Evolutionary conservation across 768 basidiomycete species (phyloP), one percentile per base, ranked within the genome.

Genomic region (Termitomyces sp.): DNA sequence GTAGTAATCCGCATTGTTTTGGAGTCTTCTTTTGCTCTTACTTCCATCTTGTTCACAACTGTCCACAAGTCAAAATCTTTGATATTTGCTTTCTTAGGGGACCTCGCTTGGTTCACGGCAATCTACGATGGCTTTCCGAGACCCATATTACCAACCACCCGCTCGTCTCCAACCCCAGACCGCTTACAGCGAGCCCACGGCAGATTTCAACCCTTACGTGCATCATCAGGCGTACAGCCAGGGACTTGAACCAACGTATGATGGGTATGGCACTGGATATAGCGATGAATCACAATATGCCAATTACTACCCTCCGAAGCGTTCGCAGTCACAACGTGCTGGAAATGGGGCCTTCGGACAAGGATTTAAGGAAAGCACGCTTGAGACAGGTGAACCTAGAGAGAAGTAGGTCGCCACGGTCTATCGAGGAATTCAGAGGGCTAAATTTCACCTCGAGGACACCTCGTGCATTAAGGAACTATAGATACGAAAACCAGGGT

Each of bases 401-500:
- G 39, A 57, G 41, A 63, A 51, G 60, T 63, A 63, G 41, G 64
- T 55, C 18, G 36, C 24, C 42, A 26, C 55, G 26, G 50, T 49
- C 22, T 42, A 16, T 20, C 34, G 47, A 50, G 28, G 22, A 7
- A 22, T 18, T 4, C 16, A 22, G 4, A 41, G 10, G 20, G 31
- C 49, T 56, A 4, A 51, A 26, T 39, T 8, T 37, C 7, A 22
- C 41, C 26, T 46, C 13, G 22, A 75, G 77, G 59, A 75, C 74
- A 28, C 68, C 74, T n/a, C 66, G 69, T 33, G 77, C 77, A 52
- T 59, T 85, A 59, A 76, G 73, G 65, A 71, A 72, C 51, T 86
- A 83, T 73, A 75, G 87, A 49, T 72, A 78, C 51, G 81, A 82
- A 42, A 74, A 80, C 58, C 80, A 82, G 65, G 85, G 87, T 28